Evolutionary conservation across 1,284 basidiomycete species (phyloP).

Genomic region (Thelephora terrestris): DNA sequence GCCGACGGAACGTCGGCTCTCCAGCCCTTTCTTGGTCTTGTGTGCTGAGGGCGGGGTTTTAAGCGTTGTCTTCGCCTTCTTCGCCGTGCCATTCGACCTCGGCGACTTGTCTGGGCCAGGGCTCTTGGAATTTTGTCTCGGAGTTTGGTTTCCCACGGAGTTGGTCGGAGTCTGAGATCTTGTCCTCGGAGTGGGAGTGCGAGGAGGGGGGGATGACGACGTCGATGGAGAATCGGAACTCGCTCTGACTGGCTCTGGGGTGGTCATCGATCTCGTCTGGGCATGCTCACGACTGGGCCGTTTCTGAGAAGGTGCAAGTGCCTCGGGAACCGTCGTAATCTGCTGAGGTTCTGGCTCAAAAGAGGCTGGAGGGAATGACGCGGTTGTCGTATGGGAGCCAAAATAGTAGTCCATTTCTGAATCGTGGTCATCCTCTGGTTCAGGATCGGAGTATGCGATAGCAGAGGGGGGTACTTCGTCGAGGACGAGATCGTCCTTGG

Average conservation of each 20-base stretch:
- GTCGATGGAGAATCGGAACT: slow-evolving; percentile 13
- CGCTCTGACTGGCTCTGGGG: slow-evolving; percentile 7
- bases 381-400: not conserved
- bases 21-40: slow-evolving; percentile 19
- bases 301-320: slow-evolving; percentile 18
- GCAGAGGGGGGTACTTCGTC: slow-evolving; percentile 66
- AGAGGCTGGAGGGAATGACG: not conserved
- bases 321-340: slow-evolving; percentile 4
- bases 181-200: slow-evolving; percentile 14
- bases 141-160: slow-evolving; percentile 9
- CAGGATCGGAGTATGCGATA: slow-evolving; percentile 29
- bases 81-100: slow-evolving; percentile 24
- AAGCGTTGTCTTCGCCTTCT: slow-evolving; percentile 26
- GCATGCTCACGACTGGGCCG: slow-evolving; percentile 22
- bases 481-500: slow-evolving; percentile 41
- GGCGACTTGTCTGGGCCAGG: slow-evolving; percentile 22
- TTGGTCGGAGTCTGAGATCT: slow-evolving; percentile 14
- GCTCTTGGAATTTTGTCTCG: slow-evolving; percentile 35
- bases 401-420: slow-evolving; percentile 13
- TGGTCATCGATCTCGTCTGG: slow-evolving; percentile 14
- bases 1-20: slow-evolving; percentile 39
- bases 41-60: slow-evolving; percentile 22
- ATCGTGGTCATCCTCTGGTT: slow-evolving; percentile 15
- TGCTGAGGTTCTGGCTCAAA: not conserved
- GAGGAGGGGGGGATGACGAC: slow-evolving; percentile 8